Base-by-base conservation (phyloP, 192 early-diverging fungal species). In the Coemansia sp. region DNA sequence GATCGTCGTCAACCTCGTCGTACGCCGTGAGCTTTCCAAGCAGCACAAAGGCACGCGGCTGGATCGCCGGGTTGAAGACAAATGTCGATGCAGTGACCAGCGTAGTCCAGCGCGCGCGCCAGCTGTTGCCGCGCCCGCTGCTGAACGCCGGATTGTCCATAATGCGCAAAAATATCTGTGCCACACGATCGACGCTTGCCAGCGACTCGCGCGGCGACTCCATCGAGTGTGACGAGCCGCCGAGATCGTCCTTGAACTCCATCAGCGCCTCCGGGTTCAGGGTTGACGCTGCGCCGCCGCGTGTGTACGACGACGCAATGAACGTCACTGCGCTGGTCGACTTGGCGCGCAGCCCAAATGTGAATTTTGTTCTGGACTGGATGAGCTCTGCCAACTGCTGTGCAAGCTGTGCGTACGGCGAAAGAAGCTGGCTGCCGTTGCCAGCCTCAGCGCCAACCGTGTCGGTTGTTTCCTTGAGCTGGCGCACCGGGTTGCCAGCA, bases 51-150 rank as follows among this genome's bases (percentile, higher is more conserved):
- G 96, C 92, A 34, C 95, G 87, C 4, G 96, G 94, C 74, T 98
- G 96, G 29, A 97, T 88, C 0, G 94, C 93, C 6, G 92, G 93
- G 70, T 96, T 95, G 77, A 90, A 92, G 63, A 95, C 91, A 86
- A 98, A 98, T 0, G 96, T 94, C 53, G 91, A 92, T 40, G 92
- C 90, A 9, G 94, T 87, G 15, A 97, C 89, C 58, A 98, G 76
- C 34, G 92, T 88, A 81, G 95, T 92, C 96, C 96, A 98, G 33
- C 94, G 83, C 21, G 95, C 86, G 57, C 93, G 92, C 88, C 94
- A 94, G 28, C 79, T 82, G 66, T 90, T 89, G 7, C 90, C 88
- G 40, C 93, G 85, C 57, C 92, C 92, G 40, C 56, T 59, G 46
- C 59, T 60, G 33, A 82, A 84, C 1, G 76, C 79, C 7, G 70